Evolutionary conservation across 2,329 filamentous ascomycete genomes (phyloP).

Genomic region (Paecilomyces formosus): DNA sequence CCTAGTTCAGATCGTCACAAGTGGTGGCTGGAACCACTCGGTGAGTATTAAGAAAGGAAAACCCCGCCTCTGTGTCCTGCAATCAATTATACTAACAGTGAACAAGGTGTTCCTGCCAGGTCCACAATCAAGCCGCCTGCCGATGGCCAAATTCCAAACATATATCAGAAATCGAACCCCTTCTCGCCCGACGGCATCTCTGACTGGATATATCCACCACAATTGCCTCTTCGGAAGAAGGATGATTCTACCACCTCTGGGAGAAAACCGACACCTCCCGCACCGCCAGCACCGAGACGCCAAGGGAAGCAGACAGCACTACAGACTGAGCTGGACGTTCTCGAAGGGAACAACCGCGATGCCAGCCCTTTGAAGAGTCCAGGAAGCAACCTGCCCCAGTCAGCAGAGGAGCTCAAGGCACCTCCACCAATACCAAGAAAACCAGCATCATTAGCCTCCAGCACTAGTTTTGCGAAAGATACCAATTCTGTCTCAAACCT

Average conservation of each 20-base stretch:
- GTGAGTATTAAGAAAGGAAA: constrained; percentile 24
- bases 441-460: constrained; percentile 38
- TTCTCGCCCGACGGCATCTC: constrained; percentile 67
- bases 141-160: constrained; percentile 59
- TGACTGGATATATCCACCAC: constrained; percentile 63
- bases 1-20: constrained; percentile 55
- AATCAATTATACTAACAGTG: constrained; percentile 8
- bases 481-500: background rate
- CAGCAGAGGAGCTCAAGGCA: constrained; percentile 15
- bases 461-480: background rate
- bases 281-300: constrained; percentile 19
- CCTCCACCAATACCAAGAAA: constrained; percentile 58
- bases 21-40: constrained; percentile 57
- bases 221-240: constrained; percentile 6
- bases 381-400: background rate
- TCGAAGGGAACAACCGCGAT: background rate
- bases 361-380: background rate
- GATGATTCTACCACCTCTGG: constrained; percentile 1
- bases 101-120: constrained; percentile 60
- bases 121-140: constrained; percentile 63
- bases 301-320: constrained; percentile 5
- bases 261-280: constrained; percentile 5
- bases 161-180: constrained; percentile 69
- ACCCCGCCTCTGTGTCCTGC: background rate
- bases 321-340: background rate